These are phyloP conservation scores for Neostapfia colusana DNA, from an alignment of 176 grass and related monocot species.

Conservation along the genomic window DNA sequence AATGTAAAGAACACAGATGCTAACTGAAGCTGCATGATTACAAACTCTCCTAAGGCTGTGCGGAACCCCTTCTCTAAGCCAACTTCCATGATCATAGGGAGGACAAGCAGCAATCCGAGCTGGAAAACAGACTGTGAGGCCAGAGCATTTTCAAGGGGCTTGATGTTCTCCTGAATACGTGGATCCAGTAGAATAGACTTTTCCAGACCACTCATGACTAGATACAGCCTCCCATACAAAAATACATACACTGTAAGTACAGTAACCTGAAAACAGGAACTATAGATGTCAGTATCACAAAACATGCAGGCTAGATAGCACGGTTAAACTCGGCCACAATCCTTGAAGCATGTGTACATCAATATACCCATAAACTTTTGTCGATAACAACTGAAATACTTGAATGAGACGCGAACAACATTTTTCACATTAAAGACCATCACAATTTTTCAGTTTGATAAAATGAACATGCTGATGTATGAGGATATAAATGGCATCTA, in stretches of 20 bases:
- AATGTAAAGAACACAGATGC: conserved; percentile 94
- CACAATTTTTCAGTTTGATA: background rate
- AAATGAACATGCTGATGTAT: conserved; percentile 5
- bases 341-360: background rate
- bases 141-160: conserved; percentile 83
- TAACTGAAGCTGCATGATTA: conserved; percentile 96
- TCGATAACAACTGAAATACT: conserved; percentile 14
- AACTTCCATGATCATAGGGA: conserved; percentile 97
- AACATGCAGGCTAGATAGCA: conserved; percentile 5
- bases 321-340: conserved; percentile 1
- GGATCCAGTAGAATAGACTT: conserved; percentile 76
- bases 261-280: conserved; percentile 59
- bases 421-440: conserved; percentile 19
- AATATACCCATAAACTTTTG: conserved; percentile 1
- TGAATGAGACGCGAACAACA: background rate
- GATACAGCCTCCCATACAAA: conserved; percentile 88
- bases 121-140: conserved; percentile 92
- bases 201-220: conserved; percentile 92
- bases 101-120: conserved; percentile 79
- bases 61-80: conserved; percentile 96
- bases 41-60: conserved; percentile 82
- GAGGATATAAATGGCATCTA: background rate
- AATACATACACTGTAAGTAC: conserved; percentile 93
- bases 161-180: conserved; percentile 62
- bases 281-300: conserved; percentile 33